A percentile compares a stretch with the other conserved stretches of the same genome.
Conservation (phyloP, 1,284 basidiomycete genomes). For the Tilletia caries region DNA sequence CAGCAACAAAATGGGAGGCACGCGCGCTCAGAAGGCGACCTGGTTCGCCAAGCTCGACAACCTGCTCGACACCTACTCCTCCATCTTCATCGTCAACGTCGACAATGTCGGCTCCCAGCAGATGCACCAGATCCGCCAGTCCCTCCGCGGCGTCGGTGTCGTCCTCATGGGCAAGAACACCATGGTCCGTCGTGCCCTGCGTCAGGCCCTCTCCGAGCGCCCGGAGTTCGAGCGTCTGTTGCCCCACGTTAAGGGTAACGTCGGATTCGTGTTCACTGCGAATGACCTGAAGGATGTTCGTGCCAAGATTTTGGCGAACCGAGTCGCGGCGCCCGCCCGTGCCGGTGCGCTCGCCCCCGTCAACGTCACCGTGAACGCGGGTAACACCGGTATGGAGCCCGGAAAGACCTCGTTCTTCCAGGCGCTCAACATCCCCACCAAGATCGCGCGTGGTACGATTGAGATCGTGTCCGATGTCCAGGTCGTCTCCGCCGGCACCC, state of each 20-base stretch:
- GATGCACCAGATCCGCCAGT: constrained; percentile 94
- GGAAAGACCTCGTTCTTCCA: constrained; percentile 80
- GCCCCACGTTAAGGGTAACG: constrained; percentile 92
- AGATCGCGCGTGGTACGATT: constrained; percentile 99
- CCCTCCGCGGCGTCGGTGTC: constrained; percentile 89
- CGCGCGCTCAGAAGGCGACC: constrained; percentile 81
- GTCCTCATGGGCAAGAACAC: constrained; percentile 99
- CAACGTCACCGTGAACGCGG: constrained; percentile 86
- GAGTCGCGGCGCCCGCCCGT: constrained; percentile 95
- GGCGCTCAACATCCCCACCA: constrained; percentile 98
- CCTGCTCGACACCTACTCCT: constrained; percentile 82
- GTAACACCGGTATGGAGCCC: constrained; percentile 99
- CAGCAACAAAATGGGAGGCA: constrained; percentile 71
- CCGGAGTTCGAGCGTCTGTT: constrained; percentile 95
- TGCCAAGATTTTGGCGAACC: constrained; percentile 87
- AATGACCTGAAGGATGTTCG: constrained; percentile 92
- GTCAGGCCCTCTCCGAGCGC: constrained; percentile 79
- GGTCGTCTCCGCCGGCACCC: constrained; percentile 84
- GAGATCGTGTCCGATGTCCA: constrained; percentile 98
- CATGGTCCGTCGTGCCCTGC: constrained; percentile 97
- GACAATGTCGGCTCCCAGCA: constrained; percentile 99
- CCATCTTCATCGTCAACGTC: constrained; percentile 98
- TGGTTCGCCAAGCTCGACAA: constrained; percentile 96
- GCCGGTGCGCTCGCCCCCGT: constrained; percentile 91
- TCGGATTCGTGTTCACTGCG: constrained; percentile 97